Evolutionary conservation across 345 rosid species (phyloP).

Genomic region (Bruguiera sexangula): DNA sequence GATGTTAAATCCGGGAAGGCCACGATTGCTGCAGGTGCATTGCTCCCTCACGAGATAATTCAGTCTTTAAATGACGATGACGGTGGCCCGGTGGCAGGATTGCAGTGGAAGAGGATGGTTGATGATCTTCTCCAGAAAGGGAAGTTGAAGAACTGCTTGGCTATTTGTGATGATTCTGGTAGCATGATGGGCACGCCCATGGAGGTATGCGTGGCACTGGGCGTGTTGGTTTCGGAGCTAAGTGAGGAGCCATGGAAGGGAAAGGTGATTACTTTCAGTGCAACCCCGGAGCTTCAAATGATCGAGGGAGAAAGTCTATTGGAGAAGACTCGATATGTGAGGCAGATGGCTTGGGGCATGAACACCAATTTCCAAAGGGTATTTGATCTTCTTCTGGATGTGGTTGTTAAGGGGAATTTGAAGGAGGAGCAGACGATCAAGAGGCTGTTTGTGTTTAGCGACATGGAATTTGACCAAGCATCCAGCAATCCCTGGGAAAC

Average conservation of each 20-base stretch:
- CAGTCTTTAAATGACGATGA: slow-evolving; percentile 27
- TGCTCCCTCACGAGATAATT: slow-evolving; percentile 67
- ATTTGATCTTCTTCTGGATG: slow-evolving; percentile 45
- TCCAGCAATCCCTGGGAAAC: slow-evolving; percentile 43
- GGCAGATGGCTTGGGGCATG: slow-evolving; percentile 22
- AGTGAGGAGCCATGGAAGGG: slow-evolving; percentile 63
- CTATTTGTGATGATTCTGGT: slow-evolving; percentile 56
- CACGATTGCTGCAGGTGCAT: slow-evolving; percentile 52
- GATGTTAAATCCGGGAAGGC: slow-evolving; percentile 46
- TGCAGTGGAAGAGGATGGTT: slow-evolving; percentile 62
- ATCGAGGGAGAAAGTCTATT: slow-evolving; percentile 33
- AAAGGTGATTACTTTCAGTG: slow-evolving; percentile 54
- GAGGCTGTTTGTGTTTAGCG: slow-evolving; percentile 59
- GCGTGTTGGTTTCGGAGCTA: slow-evolving; percentile 47
- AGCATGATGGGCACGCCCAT: slow-evolving; percentile 47
- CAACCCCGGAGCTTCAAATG: slow-evolving; percentile 33
- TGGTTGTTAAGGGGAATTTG: slow-evolving; percentile 40
- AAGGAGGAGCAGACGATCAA: slow-evolving; percentile 53
- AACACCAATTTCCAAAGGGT: slow-evolving; percentile 50
- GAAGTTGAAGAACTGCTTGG: slow-evolving; percentile 48
- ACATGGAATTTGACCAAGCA: slow-evolving; percentile 61
- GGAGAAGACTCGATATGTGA: slow-evolving; percentile 39
- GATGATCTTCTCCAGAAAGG: slow-evolving; percentile 46
- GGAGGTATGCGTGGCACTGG: slow-evolving; percentile 57
- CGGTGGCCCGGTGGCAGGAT: slow-evolving; percentile 51